Conservation (phyloP, 2,329 filamentous ascomycete genomes). For the Fusarium sulawesiense region DNA sequence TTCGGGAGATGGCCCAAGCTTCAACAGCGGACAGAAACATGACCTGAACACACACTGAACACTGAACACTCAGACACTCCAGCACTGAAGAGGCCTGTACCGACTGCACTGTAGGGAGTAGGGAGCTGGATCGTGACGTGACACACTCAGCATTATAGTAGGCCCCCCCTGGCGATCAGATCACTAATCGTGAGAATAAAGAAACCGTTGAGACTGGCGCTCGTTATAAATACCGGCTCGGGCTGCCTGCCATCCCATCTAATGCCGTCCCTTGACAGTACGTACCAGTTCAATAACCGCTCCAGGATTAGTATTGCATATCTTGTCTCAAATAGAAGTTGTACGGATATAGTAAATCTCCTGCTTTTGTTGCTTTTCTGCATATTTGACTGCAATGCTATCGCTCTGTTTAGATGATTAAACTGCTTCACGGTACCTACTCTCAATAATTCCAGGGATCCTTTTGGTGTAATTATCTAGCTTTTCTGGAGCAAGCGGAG, state of each 20-base stretch:
- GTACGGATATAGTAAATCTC: not conserved
- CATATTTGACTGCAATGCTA: not conserved
- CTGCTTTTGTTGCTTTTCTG: not conserved
- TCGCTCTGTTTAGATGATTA: not conserved
- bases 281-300: not conserved
- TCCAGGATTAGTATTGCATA: not conserved
- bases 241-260: not conserved
- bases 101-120: not conserved
- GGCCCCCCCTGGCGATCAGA: constrained; percentile 43
- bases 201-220: constrained; percentile 34
- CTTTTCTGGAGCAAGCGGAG: not conserved
- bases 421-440: not conserved
- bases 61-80: constrained; percentile 1
- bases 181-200: constrained; percentile 40
- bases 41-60: constrained; percentile 1
- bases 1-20: constrained; percentile 40
- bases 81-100: not conserved
- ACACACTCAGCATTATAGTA: constrained; percentile 20
- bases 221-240: constrained; percentile 11
- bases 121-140: constrained; percentile 19
- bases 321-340: not conserved
- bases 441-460: not conserved
- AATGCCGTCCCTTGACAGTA: not conserved
- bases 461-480: not conserved
- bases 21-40: constrained; percentile 2